Base-by-base conservation (phyloP, 345 rosid species). In the Limnanthes douglasii region DNA sequence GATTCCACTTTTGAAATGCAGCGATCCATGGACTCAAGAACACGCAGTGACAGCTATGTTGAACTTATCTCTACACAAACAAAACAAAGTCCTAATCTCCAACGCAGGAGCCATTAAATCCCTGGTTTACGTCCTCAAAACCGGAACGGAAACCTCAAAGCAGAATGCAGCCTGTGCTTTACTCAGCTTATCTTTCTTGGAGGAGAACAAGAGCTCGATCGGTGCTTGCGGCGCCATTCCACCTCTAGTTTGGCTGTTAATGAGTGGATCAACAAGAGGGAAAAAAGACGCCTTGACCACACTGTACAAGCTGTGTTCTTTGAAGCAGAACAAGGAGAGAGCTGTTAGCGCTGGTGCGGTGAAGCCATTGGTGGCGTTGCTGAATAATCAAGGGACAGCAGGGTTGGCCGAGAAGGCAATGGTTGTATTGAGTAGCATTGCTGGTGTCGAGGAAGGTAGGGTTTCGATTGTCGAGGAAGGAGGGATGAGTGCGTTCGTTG, bases 321-420 rank as follows among this genome's bases (percentile, higher is more conserved):
- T 68, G 38, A 64, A 53, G 57, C 85, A 66, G 41, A 90, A 90
- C 53, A 90, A 90, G 46, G 94, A 85, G 72, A 75, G 94, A 56
- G 93, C 95, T 1, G 83, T 90, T 18, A 66, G 49, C 9, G 93
- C 96, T 0, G 96, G 99, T 1, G 99, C 75, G 0, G 96, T 90
- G 43, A 71, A 68, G 86, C 96, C 99, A 5, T 36, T 90, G 56
- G 82, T 85, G 43, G 74, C 39, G 21, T 55, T 90, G 57, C 78
- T 80, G 44, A 71, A 48, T 2, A 92, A 82, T 64, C 80, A 73
- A 45, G 94, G 85, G 16, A 48, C 62, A 3, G n/a, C n/a, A 11
- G 93, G 96, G n/a, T 65, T 84, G 88, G 72, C 86, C 17, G 96
- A 90, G 80, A 90, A 90, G 56, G 96, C 96, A 10, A 77, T 84